These are phyloP conservation scores for Logfia minima DNA, from an alignment of 129 eudicot species.

Conservation along the genomic window DNA sequence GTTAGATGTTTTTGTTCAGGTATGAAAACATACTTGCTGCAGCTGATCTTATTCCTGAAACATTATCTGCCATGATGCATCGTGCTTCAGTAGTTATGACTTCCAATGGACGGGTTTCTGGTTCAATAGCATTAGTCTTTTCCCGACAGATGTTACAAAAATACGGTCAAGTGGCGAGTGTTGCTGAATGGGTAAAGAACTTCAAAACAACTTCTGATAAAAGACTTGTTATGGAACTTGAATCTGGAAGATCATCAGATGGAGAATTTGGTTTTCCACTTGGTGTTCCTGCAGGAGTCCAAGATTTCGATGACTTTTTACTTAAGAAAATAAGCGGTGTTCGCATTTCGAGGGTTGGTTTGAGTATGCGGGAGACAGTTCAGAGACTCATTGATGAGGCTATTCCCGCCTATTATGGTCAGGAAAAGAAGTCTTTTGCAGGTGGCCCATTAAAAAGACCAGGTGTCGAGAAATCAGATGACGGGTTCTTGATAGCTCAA, in stretches of 20 bases:
- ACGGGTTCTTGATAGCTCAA: slow-evolving; percentile 62
- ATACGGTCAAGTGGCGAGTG: slow-evolving; percentile 60
- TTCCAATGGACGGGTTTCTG: slow-evolving; percentile 70
- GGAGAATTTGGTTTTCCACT: slow-evolving; percentile 75
- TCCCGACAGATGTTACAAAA: slow-evolving; percentile 77
- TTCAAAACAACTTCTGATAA: slow-evolving; percentile 74
- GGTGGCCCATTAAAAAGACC: slow-evolving; percentile 48
- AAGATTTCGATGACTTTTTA: slow-evolving; percentile 76
- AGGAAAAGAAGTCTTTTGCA: slow-evolving; percentile 68
- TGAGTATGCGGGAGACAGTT: slow-evolving; percentile 82
- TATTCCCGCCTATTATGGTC: slow-evolving; percentile 51
- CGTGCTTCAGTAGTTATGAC: slow-evolving; percentile 64
- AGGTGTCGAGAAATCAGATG: slow-evolving; percentile 67
- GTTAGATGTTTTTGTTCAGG: slow-evolving; percentile 45
- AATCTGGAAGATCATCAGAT: slow-evolving; percentile 66
- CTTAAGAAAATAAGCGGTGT: slow-evolving; percentile 79
- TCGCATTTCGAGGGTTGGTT: slow-evolving; percentile 81
- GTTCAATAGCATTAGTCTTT: slow-evolving; percentile 67
- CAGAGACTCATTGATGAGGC: slow-evolving; percentile 69
- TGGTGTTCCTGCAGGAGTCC: slow-evolving; percentile 91
- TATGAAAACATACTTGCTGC: slow-evolving; percentile 85
- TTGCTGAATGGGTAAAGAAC: slow-evolving; percentile 77
- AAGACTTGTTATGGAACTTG: slow-evolving; percentile 73
- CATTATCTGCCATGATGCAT: slow-evolving; percentile 67
- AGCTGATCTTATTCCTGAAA: slow-evolving; percentile 89